phyloP scores from a whole-genome alignment of 768 basidiomycete genomes.

The Amanita thiersii region DNA sequence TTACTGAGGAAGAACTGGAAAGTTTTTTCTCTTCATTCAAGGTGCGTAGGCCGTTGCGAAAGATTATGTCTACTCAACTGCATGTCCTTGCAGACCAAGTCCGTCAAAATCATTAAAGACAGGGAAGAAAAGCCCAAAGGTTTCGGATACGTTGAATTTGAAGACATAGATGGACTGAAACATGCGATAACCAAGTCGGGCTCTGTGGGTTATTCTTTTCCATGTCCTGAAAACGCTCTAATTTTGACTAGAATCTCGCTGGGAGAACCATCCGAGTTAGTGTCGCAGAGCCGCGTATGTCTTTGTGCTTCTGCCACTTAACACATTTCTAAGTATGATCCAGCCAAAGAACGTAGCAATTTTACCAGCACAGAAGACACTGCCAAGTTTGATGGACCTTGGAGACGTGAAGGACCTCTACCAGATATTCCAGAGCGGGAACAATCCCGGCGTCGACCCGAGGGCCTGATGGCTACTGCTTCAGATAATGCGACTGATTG shows the following conservation, averaged over 20 bases:
- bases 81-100: constrained; percentile 47
- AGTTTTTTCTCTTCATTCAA: constrained; percentile 66
- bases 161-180: constrained; percentile 79
- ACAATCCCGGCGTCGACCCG: constrained; percentile 56
- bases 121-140: constrained; percentile 94
- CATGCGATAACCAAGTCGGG: constrained; percentile 70
- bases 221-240: background rate
- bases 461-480: constrained; percentile 38
- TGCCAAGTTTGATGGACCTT: constrained; percentile 74
- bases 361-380: constrained; percentile 62
- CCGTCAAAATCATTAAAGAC: constrained; percentile 89
- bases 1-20: constrained; percentile 75
- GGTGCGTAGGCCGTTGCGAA: constrained; percentile 26
- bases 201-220: constrained; percentile 37
- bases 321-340: constrained; percentile 10
- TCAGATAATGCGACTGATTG: constrained; percentile 63
- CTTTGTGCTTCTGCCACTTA: background rate
- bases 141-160: constrained; percentile 96
- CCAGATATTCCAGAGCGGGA: constrained; percentile 60
- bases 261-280: constrained; percentile 82
- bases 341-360: constrained; percentile 71
- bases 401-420: constrained; percentile 85
- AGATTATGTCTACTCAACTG: constrained; percentile 3
- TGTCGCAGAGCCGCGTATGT: constrained; percentile 94
- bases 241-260: constrained; percentile 45